A percentile compares a stretch with the other conserved stretches of the same genome.
Evolutionary conservation across 2,329 filamentous ascomycete species (phyloP).

Genomic region (Xylariaceae sp.): DNA sequence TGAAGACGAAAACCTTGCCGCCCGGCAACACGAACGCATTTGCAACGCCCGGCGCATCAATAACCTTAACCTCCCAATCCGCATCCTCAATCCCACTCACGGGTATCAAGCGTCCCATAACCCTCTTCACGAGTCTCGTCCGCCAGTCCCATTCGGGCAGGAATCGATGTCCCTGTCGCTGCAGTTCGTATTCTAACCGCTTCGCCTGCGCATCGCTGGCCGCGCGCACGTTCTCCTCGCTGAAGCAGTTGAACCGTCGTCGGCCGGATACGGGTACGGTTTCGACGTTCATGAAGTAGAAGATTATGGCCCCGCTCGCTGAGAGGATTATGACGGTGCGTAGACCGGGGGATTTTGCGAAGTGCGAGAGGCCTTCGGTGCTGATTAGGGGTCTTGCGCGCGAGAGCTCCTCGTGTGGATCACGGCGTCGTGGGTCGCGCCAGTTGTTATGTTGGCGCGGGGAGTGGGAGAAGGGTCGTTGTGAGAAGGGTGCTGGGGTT

Average conservation of each 20-base stretch:
- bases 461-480: conserved; percentile 21
- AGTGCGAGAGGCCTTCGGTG: conserved; percentile 29
- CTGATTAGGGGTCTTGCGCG: conserved; percentile 38
- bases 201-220: conserved; percentile 49
- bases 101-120: conserved; percentile 62
- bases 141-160: conserved; percentile 56
- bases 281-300: conserved; percentile 67
- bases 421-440: conserved; percentile 19
- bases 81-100: conserved; percentile 55
- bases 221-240: conserved; percentile 48
- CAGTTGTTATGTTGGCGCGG: conserved; percentile 21
- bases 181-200: conserved; percentile 49
- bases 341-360: conserved; percentile 35
- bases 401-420: conserved; percentile 18
- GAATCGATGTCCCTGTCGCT: conserved; percentile 49
- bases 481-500: conserved; percentile 3
- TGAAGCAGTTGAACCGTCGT: conserved; percentile 66
- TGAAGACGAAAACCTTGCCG: conserved; percentile 75
- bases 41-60: conserved; percentile 56
- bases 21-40: conserved; percentile 77
- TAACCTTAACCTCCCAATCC: conserved; percentile 69
- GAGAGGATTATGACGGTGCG: conserved; percentile 39
- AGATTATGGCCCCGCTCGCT: conserved; percentile 42
- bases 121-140: conserved; percentile 51
- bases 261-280: conserved; percentile 68